Evolutionary conservation across 2,329 filamentous ascomycete species (phyloP).

Genomic region (Bretziella fagacearum): DNA sequence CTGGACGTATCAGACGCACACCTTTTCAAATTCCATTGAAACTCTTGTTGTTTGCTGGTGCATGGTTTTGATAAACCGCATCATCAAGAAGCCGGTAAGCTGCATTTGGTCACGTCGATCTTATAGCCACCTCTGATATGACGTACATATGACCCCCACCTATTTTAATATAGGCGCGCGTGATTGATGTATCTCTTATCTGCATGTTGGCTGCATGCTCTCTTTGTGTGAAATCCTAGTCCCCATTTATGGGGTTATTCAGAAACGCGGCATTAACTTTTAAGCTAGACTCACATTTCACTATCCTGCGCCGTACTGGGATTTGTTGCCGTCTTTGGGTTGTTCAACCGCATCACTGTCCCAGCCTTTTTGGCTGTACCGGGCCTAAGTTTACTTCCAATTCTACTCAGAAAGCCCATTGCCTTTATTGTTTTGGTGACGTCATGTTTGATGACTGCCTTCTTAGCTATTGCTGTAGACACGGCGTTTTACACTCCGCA

Average conservation of each 20-base stretch:
- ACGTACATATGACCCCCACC: background rate
- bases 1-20: constrained; percentile 97
- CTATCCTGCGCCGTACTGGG: constrained; percentile 64
- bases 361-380: constrained; percentile 83
- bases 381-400: constrained; percentile 63
- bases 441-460: constrained; percentile 49
- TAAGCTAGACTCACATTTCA: constrained; percentile 50
- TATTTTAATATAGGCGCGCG: no score
- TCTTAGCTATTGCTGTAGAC: constrained; percentile 63
- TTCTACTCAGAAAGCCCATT: constrained; percentile 60
- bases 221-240: background rate
- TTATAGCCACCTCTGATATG: background rate
- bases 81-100: constrained; percentile 59
- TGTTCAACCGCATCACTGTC: constrained; percentile 96
- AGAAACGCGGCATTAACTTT: constrained; percentile 16
- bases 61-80: constrained; percentile 76
- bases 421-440: constrained; percentile 46
- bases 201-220: background rate
- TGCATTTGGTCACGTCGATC: background rate
- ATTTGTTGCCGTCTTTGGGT: constrained; percentile 63
- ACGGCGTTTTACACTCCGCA: constrained; percentile 62
- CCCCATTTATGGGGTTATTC: background rate
- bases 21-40: constrained; percentile 94
- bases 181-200: background rate
- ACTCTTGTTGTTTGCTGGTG: constrained; percentile 88